phyloP scores from a whole-genome alignment of 495 filamentous ascomycete species.

The Copromyces sp. region DNA sequence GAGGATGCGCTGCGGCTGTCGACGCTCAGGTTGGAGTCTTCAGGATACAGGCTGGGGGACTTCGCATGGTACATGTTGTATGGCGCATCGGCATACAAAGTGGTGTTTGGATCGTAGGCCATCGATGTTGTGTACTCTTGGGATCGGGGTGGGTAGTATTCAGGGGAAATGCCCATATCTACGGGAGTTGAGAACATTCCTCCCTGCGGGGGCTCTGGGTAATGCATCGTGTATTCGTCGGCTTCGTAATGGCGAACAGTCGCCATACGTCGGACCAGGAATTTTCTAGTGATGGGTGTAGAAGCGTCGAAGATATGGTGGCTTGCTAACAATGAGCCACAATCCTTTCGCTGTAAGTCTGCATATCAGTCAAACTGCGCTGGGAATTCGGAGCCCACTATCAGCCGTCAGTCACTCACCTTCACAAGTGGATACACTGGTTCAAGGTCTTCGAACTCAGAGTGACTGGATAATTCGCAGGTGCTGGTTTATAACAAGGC shows the following conservation, averaged over 20 bases:
- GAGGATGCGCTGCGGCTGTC: slow-evolving; percentile 73
- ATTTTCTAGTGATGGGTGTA: not conserved
- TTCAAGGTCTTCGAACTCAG: not conserved
- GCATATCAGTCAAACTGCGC: not conserved
- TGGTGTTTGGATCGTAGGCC: slow-evolving; percentile 25
- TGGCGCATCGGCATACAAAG: slow-evolving; percentile 26
- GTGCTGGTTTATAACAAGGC: not conserved
- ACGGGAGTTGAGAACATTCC: slow-evolving; percentile 26
- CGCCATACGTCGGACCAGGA: slow-evolving; percentile 7
- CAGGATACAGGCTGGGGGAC: slow-evolving; percentile 34
- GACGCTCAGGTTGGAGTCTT: slow-evolving; percentile 55
- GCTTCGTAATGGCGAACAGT: slow-evolving; percentile 14
- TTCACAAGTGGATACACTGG: not conserved
- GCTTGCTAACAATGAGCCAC: not conserved
- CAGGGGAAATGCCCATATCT: slow-evolving; percentile 34
- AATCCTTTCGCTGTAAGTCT: not conserved
- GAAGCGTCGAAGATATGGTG: not conserved
- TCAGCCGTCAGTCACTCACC: not conserved
- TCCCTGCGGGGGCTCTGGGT: slow-evolving; percentile 31
- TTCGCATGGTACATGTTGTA: slow-evolving; percentile 25
- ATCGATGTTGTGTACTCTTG: slow-evolving; percentile 31
- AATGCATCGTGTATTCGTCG: slow-evolving; percentile 33
- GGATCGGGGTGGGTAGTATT: slow-evolving; percentile 27
- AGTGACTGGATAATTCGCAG: not conserved
- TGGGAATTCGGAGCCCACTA: not conserved